phyloP scores from a whole-genome alignment of 352 stramenopile genomes.

The Globisporangium paddicum region DNA sequence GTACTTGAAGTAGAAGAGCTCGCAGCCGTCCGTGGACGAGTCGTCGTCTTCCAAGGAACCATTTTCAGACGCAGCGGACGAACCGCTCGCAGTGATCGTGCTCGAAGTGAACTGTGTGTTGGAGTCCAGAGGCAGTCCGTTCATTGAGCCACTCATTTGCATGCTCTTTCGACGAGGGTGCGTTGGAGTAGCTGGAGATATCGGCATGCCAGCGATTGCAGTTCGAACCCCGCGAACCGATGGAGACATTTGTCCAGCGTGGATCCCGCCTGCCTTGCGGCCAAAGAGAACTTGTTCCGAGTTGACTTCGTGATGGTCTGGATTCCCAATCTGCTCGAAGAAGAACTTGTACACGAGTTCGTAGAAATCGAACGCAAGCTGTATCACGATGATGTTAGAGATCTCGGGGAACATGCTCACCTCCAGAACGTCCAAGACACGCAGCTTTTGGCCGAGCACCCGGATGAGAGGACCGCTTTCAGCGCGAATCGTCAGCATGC shows the following conservation, averaged over 20 bases:
- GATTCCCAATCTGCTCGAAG: conserved; percentile 43
- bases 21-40: conserved; percentile 43
- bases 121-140: not conserved
- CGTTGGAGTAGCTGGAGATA: not conserved
- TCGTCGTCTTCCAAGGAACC: conserved; percentile 49
- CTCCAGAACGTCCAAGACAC: conserved; percentile 70
- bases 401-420: conserved; percentile 82
- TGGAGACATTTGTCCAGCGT: not conserved
- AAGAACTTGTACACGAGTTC: conserved; percentile 85
- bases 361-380: conserved; percentile 78
- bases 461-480: conserved; percentile 66
- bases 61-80: conserved; percentile 5
- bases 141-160: conserved; percentile 4
- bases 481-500: conserved; percentile 69
- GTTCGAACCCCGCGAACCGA: not conserved
- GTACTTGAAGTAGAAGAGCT: conserved; percentile 88
- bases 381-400: conserved; percentile 81
- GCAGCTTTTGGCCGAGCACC: conserved; percentile 63
- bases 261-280: conserved; percentile 21
- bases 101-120: conserved; percentile 1
- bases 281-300: conserved; percentile 63
- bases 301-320: conserved; percentile 26
- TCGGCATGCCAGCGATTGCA: not conserved
- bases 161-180: conserved; percentile 9
- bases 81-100: not conserved